Evolutionary conservation across 2,329 filamentous ascomycete genomes (phyloP).

Genomic region (Exophiala viscosa): DNA sequence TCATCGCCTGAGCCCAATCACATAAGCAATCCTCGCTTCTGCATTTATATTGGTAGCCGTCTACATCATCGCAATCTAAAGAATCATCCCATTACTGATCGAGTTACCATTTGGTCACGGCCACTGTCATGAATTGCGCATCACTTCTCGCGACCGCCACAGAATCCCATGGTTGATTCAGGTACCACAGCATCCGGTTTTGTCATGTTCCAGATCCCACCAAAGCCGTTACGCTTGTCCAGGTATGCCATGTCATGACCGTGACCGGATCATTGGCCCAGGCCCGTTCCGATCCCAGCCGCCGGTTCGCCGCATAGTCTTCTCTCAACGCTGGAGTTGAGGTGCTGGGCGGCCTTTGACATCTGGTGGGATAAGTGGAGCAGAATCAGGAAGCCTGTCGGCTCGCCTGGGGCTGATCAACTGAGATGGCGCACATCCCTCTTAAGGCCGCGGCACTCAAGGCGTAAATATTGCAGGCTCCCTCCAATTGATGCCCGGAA

Average conservation of each 20-base stretch:
- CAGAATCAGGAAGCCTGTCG: too few species aligned
- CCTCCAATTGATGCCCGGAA: too few species aligned
- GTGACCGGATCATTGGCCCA: background rate
- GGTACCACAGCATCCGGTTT: background rate
- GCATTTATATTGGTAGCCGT: slow-evolving; percentile 9
- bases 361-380: too few species aligned
- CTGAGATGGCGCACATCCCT: too few species aligned
- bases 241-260: background rate
- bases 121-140: background rate
- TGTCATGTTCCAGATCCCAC: slow-evolving; percentile 2
- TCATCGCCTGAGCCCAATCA: slow-evolving; percentile 11
- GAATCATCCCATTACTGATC: background rate
- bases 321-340: too few species aligned
- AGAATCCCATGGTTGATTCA: background rate
- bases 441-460: too few species aligned
- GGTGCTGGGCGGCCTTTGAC: too few species aligned
- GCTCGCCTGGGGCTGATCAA: too few species aligned
- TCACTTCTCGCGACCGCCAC: background rate
- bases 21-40: background rate
- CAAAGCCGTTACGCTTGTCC: background rate
- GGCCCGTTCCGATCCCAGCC: background rate
- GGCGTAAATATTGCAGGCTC: too few species aligned
- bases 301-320: too few species aligned
- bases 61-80: background rate
- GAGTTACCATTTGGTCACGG: background rate